Evolutionary conservation across 78 protist species (phyloP).

Genomic region (Dictyostelium purpureum): DNA sequence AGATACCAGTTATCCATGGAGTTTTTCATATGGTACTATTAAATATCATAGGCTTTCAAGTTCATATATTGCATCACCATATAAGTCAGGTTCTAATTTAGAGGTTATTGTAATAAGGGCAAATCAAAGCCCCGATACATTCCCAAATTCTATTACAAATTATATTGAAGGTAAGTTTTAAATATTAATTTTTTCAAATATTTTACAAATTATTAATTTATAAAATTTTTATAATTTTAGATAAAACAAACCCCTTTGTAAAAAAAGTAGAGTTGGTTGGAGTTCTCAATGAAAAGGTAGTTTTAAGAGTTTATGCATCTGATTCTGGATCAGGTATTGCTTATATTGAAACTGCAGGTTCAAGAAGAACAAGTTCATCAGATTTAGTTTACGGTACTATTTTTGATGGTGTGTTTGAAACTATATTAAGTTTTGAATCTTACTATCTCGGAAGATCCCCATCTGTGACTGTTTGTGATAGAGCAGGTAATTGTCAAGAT

Average conservation of each 20-base stretch:
- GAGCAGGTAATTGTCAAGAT: neutral
- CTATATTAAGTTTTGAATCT: neutral
- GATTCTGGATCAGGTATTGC: neutral
- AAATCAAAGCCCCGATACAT: too few relatives aligned
- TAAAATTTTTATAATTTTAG: neutral
- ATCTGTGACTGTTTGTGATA: neutral
- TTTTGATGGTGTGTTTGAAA: conserved; percentile 13
- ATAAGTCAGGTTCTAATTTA: too few relatives aligned
- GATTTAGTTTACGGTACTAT: conserved; percentile 16
- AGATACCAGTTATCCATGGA: too few relatives aligned
- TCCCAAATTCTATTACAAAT: neutral
- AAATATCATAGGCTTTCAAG: too few relatives aligned
- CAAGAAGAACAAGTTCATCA: neutral
- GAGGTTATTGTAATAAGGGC: too few relatives aligned
- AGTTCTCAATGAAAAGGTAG: neutral
- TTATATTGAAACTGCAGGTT: neutral
- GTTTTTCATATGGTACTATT: too few relatives aligned
- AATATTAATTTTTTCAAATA: neutral
- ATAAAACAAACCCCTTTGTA: neutral
- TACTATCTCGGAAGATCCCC: neutral
- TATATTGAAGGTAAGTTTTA: neutral
- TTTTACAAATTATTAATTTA: neutral
- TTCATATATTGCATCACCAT: too few relatives aligned
- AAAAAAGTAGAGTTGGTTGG: neutral
- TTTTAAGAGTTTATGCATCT: neutral